phyloP scores from a whole-genome alignment of 345 rosid genomes.

The Populus pruinosa region DNA sequence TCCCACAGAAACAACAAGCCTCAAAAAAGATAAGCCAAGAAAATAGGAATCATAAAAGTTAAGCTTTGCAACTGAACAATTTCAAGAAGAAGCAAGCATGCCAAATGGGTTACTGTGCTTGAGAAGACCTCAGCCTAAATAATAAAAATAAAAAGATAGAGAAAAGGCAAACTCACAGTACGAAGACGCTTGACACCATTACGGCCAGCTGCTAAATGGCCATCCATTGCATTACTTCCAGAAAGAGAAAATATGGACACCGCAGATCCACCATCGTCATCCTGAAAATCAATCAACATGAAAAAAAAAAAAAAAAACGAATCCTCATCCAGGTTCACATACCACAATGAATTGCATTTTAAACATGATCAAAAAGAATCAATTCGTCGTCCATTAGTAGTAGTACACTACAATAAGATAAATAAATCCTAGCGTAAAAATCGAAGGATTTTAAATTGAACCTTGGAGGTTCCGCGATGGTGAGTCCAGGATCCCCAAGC shows the following conservation, averaged over 20 bases:
- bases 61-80: no score
- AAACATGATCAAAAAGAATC: no score
- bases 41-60: no score
- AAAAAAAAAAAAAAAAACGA: not conserved
- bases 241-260: slow-evolving; percentile 82
- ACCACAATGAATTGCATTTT: no score
- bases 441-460: not conserved
- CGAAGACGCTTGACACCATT: slow-evolving; percentile 99
- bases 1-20: not conserved
- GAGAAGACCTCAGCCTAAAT: no score
- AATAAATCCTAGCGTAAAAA: no score
- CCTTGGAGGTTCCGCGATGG: slow-evolving; percentile 90
- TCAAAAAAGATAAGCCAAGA: not conserved
- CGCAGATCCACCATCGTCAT: slow-evolving; percentile 69
- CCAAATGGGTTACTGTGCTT: no score
- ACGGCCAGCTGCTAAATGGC: slow-evolving; percentile 87
- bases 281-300: slow-evolving; percentile 43
- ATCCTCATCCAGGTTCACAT: no score
- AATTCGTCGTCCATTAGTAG: no score
- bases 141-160: no score
- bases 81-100: no score
- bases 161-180: slow-evolving; percentile 49
- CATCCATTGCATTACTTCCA: slow-evolving; percentile 80
- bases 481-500: slow-evolving; percentile 99
- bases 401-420: no score